Percentiles rank a stretch among this genome's conserved stretches.
Conservation (phyloP, 73 alveolate genomes). For the Effrenium voratum region DNA sequence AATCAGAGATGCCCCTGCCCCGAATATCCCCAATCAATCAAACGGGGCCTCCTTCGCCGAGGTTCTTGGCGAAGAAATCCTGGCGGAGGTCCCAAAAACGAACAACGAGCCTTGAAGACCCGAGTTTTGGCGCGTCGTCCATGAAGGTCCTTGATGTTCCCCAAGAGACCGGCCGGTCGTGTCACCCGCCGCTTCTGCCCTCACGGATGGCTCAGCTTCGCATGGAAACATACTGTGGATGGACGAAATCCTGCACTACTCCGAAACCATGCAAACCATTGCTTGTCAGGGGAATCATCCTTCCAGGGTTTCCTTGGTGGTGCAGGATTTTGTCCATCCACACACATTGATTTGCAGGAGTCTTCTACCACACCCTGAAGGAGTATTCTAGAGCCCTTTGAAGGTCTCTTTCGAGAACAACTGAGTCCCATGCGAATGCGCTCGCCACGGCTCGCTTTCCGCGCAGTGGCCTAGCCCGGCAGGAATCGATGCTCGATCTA, state of each 20-base stretch:
- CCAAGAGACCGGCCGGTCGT: conserved; percentile 84
- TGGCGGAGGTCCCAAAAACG: background rate
- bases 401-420: background rate
- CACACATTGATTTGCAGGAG: background rate
- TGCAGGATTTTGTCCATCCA: background rate
- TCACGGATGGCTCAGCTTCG: background rate
- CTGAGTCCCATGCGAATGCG: background rate
- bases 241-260: no score
- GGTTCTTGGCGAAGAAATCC: conserved; percentile 70
- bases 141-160: conserved; percentile 58
- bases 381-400: background rate
- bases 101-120: background rate
- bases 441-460: conserved; percentile 57
- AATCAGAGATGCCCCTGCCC: background rate
- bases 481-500: no score
- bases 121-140: background rate
- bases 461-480: conserved; percentile 25
- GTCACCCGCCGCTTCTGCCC: conserved; percentile 69
- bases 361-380: background rate
- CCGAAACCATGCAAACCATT: background rate
- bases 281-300: background rate
- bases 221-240: no score
- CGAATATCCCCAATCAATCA: background rate
- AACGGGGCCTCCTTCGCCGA: conserved; percentile 32
- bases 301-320: background rate